Base-by-base conservation (phyloP, 306 rosid species). In the Sphenostylis stenocarpa region DNA sequence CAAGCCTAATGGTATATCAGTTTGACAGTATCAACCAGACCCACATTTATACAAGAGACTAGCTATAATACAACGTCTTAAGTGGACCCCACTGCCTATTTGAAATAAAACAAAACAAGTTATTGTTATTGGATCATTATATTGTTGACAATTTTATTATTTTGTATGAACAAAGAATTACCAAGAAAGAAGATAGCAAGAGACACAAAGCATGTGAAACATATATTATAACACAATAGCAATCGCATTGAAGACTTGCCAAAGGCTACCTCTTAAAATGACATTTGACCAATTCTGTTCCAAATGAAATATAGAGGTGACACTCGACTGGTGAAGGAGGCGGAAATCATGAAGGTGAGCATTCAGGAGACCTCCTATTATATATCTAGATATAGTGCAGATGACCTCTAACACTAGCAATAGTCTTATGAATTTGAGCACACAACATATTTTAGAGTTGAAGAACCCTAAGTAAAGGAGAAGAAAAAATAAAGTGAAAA, bases 1-100 rank as follows among this genome's bases (percentile, higher is more conserved):
- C 58, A 70, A 70, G 72, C 7, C 19, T 17, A 38, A 48, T 28
- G 39, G 49, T 41, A 70, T 14, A 14, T 20, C 45, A 21, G 51
- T 31, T 55, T 44, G 67, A 56, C 71, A 65, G 14, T 52, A 49
- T 58, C 76, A 72, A 44, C 58, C 53, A n/a, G 61, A 19, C 24
- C 23, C 53, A 33, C 21, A 36, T 52, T 60, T 16, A 13, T 20
- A 52, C 45, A 66, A 79, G 61, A 70, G 29, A 63, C 55, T 73
- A 70, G 39, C 14, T 26, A 13, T 47, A 51, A 33, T 17, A n/a
- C n/a, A n/a, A n/a, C n/a, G n/a, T n/a, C n/a, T n/a, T n/a, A n/a
- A n/a, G n/a, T n/a, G n/a, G n/a, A n/a, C n/a, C n/a, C n/a, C n/a
- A 39, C 23, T 55, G 29, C 10, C 8, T 64, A 61, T 60, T 8